These are phyloP conservation scores for Hanseniaspora taiwanica DNA, from an alignment of 805 yeast species.

Conservation along the genomic window DNA sequence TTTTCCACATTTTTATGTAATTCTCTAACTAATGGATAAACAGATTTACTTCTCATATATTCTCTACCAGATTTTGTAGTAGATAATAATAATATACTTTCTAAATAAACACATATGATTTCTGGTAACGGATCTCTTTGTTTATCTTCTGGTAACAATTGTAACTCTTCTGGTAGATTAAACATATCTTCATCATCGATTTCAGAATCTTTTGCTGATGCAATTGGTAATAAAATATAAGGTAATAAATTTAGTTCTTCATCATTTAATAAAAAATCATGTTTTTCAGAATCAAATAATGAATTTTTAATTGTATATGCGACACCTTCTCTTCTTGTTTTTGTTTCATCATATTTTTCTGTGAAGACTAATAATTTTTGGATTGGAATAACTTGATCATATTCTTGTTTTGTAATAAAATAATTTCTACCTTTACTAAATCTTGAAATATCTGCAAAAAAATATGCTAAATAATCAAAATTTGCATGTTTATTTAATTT, in stretches of 20 bases:
- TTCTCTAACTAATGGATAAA: slow-evolving; percentile 78
- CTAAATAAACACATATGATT: slow-evolving; percentile 60
- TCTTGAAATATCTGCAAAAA: slow-evolving; percentile 83
- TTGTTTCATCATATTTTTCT: slow-evolving; percentile 54
- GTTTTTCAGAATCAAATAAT: slow-evolving; percentile 65
- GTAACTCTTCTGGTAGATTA: slow-evolving; percentile 79
- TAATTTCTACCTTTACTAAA: slow-evolving; percentile 61
- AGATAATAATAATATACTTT: slow-evolving; percentile 65
- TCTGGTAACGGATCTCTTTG: slow-evolving; percentile 58
- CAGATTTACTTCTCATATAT: slow-evolving; percentile 62
- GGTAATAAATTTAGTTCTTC: slow-evolving; percentile 64
- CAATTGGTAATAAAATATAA: slow-evolving; percentile 67
- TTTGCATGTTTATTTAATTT: slow-evolving; percentile 57
- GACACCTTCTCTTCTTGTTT: slow-evolving; percentile 79
- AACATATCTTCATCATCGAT: slow-evolving; percentile 76
- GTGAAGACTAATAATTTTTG: slow-evolving; percentile 76
- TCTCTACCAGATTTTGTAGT: slow-evolving; percentile 67
- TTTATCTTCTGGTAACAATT: slow-evolving; percentile 63
- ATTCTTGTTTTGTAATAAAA: slow-evolving; percentile 56
- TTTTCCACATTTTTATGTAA: slow-evolving; percentile 48
- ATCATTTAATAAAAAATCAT: slow-evolving; percentile 44
- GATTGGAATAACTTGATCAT: slow-evolving; percentile 66
- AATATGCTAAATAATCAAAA: slow-evolving; percentile 73
- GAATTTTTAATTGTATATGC: slow-evolving; percentile 87
- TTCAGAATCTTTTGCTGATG: slow-evolving; percentile 56